Conservation (phyloP, 768 basidiomycete species). For the Neoboletus subvelutipes region DNA sequence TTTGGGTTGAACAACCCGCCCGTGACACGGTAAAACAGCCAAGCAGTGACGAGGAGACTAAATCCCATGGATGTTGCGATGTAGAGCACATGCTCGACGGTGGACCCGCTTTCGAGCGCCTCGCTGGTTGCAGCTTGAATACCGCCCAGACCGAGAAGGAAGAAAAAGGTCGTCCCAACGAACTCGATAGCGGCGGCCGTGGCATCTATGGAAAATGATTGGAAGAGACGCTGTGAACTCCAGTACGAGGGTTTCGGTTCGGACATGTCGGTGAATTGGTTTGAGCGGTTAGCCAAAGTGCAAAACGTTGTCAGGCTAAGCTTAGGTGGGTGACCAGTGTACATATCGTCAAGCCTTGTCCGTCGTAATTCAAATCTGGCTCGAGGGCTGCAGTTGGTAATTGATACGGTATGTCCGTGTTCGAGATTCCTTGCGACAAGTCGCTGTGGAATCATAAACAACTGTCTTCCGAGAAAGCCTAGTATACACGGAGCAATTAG, state of each 20-base stretch:
- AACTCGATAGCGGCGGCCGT: conserved; percentile 57
- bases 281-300: not conserved
- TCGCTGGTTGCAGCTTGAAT: conserved; percentile 54
- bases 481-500: too few species aligned
- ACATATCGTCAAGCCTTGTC: not conserved
- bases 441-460: too few species aligned
- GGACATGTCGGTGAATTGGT: conserved; percentile 9
- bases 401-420: not conserved
- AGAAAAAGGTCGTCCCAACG: conserved; percentile 59
- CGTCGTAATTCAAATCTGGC: not conserved
- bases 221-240: conserved; percentile 29
- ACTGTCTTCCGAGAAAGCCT: too few species aligned
- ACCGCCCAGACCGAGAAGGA: conserved; percentile 64
- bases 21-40: conserved; percentile 65
- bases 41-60: conserved; percentile 59
- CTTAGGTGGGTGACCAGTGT: too few species aligned
- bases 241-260: conserved; percentile 13
- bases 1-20: conserved; percentile 69
- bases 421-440: too few species aligned
- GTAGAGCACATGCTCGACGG: conserved; percentile 49
- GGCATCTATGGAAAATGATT: conserved; percentile 38
- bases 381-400: not conserved
- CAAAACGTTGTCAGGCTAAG: not conserved
- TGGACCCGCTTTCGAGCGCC: conserved; percentile 30
- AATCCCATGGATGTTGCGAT: conserved; percentile 61